Evolutionary conservation across 139 green algal species (phyloP).

Genomic region (Coelastrella sp.): DNA sequence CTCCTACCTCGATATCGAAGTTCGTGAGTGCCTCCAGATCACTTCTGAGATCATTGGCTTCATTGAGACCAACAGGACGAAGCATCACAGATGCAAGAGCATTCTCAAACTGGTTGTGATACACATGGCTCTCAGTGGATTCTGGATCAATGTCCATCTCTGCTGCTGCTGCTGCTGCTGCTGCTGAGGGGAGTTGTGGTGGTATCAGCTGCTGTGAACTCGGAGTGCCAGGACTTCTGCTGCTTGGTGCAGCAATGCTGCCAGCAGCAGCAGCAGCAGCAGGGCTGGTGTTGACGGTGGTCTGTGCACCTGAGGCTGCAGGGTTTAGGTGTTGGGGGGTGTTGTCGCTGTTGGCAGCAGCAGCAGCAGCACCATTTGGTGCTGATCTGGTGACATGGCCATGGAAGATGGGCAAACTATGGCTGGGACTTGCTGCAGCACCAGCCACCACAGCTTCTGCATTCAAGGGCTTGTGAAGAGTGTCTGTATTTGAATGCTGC

Average conservation of each 20-base stretch:
- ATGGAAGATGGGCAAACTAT: not conserved
- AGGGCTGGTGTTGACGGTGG: too few relatives aligned
- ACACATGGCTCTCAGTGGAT: not conserved
- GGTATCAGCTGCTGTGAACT: not conserved
- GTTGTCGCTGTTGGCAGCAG: not conserved
- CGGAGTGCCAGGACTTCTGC: too few relatives aligned
- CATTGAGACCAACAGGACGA: not conserved
- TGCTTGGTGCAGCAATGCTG: not conserved
- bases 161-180: not conserved
- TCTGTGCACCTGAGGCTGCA: too few relatives aligned
- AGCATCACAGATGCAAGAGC: not conserved
- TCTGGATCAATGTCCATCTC: not conserved
- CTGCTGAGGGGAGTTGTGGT: not conserved
- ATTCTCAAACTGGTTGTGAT: not conserved
- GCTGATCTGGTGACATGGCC: not conserved
- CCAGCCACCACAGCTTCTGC: too few relatives aligned
- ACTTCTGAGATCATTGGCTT: constrained; percentile 10
- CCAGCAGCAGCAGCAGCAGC: not conserved
- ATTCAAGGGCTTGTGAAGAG: too few relatives aligned
- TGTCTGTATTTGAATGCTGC: too few relatives aligned
- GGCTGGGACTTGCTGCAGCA: not conserved
- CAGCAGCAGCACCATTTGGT: not conserved
- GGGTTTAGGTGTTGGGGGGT: too few relatives aligned
- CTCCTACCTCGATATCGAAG: constrained; percentile 29
- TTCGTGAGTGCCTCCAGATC: not conserved